phyloP scores from a whole-genome alignment of 805 yeast genomes.

The Sugiyamaella smithiae region DNA sequence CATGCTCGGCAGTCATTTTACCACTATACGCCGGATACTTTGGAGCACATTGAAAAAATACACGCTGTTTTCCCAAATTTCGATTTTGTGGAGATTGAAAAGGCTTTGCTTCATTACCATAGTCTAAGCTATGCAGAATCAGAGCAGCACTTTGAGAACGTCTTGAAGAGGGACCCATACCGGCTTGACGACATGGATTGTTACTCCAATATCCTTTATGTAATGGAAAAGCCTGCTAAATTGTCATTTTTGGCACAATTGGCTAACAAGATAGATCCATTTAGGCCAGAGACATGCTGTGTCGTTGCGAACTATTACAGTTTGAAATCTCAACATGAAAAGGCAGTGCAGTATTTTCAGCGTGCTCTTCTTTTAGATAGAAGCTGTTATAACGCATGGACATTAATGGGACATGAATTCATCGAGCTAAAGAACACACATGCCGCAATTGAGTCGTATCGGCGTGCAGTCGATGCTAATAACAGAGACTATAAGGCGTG shows the following conservation, averaged over 20 bases:
- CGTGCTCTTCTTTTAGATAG: slow-evolving; percentile 81
- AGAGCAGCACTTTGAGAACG: slow-evolving; percentile 71
- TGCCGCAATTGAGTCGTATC: slow-evolving; percentile 93
- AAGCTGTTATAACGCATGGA: slow-evolving; percentile 89
- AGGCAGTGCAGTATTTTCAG: slow-evolving; percentile 88
- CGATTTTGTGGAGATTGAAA: slow-evolving; percentile 71
- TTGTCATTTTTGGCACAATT: slow-evolving; percentile 83
- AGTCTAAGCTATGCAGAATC: slow-evolving; percentile 82
- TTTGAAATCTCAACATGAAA: slow-evolving; percentile 87
- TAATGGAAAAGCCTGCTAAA: slow-evolving; percentile 84
- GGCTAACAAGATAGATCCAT: slow-evolving; percentile 76
- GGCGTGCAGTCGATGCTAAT: slow-evolving; percentile 89
- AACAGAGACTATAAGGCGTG: slow-evolving; percentile 91
- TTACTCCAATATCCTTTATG: slow-evolving; percentile 91
- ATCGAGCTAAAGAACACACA: slow-evolving; percentile 94
- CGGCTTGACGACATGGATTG: slow-evolving; percentile 88
- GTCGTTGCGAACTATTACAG: slow-evolving; percentile 92
- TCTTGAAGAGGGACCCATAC: slow-evolving; percentile 72
- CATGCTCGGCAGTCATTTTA: slow-evolving; percentile 74
- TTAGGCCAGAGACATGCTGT: slow-evolving; percentile 92
- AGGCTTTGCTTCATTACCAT: slow-evolving; percentile 78
- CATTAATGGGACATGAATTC: slow-evolving; percentile 97
- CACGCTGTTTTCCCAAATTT: slow-evolving; percentile 65
- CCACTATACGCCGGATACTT: slow-evolving; percentile 53
- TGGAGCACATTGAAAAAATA: slow-evolving; percentile 48